Base-by-base conservation (phyloP, 345 rosid species). In the Salix dunnii region DNA sequence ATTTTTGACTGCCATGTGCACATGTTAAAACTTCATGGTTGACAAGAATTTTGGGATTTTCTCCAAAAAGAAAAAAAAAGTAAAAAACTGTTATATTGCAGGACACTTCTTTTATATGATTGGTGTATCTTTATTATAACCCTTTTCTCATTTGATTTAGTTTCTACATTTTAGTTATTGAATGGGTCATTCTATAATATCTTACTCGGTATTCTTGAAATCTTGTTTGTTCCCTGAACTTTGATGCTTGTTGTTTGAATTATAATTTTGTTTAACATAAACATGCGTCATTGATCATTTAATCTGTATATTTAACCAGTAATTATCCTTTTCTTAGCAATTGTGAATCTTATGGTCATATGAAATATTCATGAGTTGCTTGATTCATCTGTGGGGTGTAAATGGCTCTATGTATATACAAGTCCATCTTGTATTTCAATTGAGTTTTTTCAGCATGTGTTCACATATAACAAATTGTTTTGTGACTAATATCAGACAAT, bases 401-500 rank as follows among this genome's bases (percentile, higher is more conserved):
- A 61, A 46, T 33, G 30, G 68, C 31, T 67, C 43, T 67, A 17
- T 28, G 23, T 20, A 25, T 61, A 21, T 77, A 12, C 2, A 55
- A 60, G 30, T 65, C n/a, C 6, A 58, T 64, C 40, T 36, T 27
- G 20, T 49, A 23, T 27, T 61, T 70, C 10, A 20, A 16, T 64
- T 31, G 16, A n/a, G 38, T 30, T 20, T 78, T 49, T 55, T 70
- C 30, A 28, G 14, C 55, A 6, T 53, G 14, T 30, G 33, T 51
- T 60, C 64, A 53, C 35, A 38, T 60, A n/a, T 11, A 35, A n/a
- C 7, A 60, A 43, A 38, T 67, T 75, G 69, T 74, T 63, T 30
- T 79, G 25, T 43, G 38, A 75, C 38, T 64, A 78, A 36, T 9
- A 48, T 64, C 89, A 96, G 99, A 93, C 94, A 67, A 96, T 96